Conservation (phyloP, 371 early-diverging fungal genomes). For the Zopfochytrium polystomum region DNA sequence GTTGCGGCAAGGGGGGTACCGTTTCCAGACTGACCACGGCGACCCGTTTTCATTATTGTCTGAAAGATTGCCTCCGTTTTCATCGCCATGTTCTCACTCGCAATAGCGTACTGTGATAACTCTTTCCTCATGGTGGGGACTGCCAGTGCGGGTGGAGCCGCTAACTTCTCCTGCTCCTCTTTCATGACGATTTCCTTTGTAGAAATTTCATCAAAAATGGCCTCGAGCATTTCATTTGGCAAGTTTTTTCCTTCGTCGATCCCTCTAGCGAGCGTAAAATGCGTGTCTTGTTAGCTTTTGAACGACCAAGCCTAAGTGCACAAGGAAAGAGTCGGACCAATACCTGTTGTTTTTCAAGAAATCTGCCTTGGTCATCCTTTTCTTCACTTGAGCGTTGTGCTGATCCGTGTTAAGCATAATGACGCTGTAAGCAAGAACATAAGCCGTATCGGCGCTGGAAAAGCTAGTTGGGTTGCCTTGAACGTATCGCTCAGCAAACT, state of each 20-base stretch:
- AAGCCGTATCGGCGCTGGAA: conserved; percentile 88
- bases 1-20: conserved; percentile 14
- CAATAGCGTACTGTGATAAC: conserved; percentile 30
- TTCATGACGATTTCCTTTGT: conserved; percentile 89
- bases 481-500: conserved; percentile 91
- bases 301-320: neutral
- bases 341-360: conserved; percentile 86
- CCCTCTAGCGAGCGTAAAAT: conserved; percentile 52
- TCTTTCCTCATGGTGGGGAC: conserved; percentile 2
- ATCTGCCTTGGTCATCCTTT: conserved; percentile 87
- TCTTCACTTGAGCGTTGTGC: conserved; percentile 87
- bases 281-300: neutral
- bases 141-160: conserved; percentile 12
- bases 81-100: conserved; percentile 46
- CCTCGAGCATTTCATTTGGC: conserved; percentile 61
- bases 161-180: conserved; percentile 58
- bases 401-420: conserved; percentile 96
- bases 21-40: conserved; percentile 15
- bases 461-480: conserved; percentile 69
- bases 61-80: conserved; percentile 52
- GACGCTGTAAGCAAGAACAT: conserved; percentile 89
- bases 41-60: conserved; percentile 33
- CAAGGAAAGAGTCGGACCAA: no score
- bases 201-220: conserved; percentile 78
- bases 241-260: conserved; percentile 84